Evolutionary conservation across 2,329 filamentous ascomycete genomes (phyloP), one percentile per base, ranked within the genome.

Genomic region (Venturia carpophila): DNA sequence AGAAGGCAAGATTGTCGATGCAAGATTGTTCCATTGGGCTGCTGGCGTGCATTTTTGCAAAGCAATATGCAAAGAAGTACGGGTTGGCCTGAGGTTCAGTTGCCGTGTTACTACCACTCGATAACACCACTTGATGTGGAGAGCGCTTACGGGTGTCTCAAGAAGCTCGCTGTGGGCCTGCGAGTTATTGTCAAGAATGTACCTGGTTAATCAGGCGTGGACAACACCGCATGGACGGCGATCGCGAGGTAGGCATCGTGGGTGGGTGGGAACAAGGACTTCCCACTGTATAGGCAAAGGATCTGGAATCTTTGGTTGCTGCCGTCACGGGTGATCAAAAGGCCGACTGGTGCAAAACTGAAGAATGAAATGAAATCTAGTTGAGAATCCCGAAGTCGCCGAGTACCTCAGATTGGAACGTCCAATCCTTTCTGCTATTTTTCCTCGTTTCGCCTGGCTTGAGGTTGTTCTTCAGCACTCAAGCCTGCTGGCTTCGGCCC

Each of bases 11-110:
- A 73, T 82, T 1, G 80, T 86, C 11, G 81, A 83, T 66, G 83
- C 83, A 15, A 84, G 83, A 77, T 72, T 86, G 66, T 84, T 83
- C 70, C 83, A 86, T 72, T 86, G 83, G 76, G 83, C 84, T 19
- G 80, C 82, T 3, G 84, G 83, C 6, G 79, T 84, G 73, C 75
- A 83, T 66, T 83, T 83, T 82, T 70, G 74, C 75, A 43, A 75
- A 70, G 71, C 43, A 49, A n/a, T 64, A 66, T 64, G 64, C 64
- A 34, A 45, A 56, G 43, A 66, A 63, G 45, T 66, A 64, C 21
- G 30, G 63, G 5, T 43, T 64, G 49, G 10, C 30, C 6, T 27
- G 37, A 37, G 52, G 52, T 58, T 58, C 17, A 58, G 37, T 15
- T 58, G 27, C 17, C 30, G 17, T 37, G 2, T 34, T 21, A 15